Base-by-base conservation (phyloP, 805 yeast species). In the Metschnikowia similis region DNA sequence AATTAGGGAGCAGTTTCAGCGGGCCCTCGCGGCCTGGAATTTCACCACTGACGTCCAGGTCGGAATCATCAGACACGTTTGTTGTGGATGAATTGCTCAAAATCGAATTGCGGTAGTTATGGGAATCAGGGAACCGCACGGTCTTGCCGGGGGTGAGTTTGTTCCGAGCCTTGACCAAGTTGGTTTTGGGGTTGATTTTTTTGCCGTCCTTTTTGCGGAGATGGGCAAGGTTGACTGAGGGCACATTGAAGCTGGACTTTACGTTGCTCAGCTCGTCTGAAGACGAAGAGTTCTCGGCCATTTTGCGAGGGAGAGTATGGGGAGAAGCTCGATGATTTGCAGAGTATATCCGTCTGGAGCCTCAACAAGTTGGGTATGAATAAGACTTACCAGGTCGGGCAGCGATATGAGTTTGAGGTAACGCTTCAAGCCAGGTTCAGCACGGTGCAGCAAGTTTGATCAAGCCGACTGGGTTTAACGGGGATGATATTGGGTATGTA, bases 181-280 rank as follows among this genome's bases (percentile, higher is more conserved):
- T 54, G 8, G 58, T 48, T 31, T 52, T 53, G 45, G 56, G 49
- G 28, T 45, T 51, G 31, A 39, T 51, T 26, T 49, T 53, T 30
- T 50, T 50, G 14, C 54, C 55, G 14, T 47, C 48, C 10, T 57
- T 55, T 43, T 51, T 48, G 38, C 60, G 58, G 43, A 50, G 66
- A 43, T 62, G 57, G 37, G 67, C 70, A 32, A 68, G 54, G 54
- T 65, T 56, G 36, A 71, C 54, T 14, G 60, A 60, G 11, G 75
- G 74, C 40, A 71, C 57, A 35, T 63, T 62, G 49, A 71, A 56
- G 48, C 62, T 56, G 26, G 73, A 60, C 48, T 55, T 60, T 42
- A 56, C 58, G 42, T 53, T 52, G 28, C 49, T 47, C 31, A 65
- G 72, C 16, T 69, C 73, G 28, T 70, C 73, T 4, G 73, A 68